A percentile compares a stretch with the other conserved stretches of the same genome.
Evolutionary conservation across 805 yeast species (phyloP).

Genomic region (Candida tibetensis): DNA sequence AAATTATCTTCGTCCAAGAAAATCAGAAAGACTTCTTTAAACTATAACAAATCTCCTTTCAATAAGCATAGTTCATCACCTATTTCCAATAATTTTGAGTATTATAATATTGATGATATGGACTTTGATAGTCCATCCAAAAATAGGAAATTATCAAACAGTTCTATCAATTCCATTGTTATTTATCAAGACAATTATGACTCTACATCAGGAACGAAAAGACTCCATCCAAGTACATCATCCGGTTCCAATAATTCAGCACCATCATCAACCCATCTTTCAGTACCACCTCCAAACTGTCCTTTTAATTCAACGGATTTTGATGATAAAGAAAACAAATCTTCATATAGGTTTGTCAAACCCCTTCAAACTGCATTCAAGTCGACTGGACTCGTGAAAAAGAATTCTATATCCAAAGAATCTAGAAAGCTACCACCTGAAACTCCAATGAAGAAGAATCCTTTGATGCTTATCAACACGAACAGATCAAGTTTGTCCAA

Average conservation of each 20-base stretch:
- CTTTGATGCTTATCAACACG: slow-evolving; percentile 33
- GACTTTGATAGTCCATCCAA: slow-evolving; percentile 31
- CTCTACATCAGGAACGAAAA: slow-evolving; percentile 3
- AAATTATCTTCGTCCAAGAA: slow-evolving; percentile 8
- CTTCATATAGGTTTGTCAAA: slow-evolving; percentile 63
- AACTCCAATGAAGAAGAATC: slow-evolving; percentile 43
- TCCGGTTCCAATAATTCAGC: slow-evolving; percentile 20
- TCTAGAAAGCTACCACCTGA: slow-evolving; percentile 39
- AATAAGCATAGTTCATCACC: slow-evolving; percentile 12
- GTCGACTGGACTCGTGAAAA: slow-evolving; percentile 68
- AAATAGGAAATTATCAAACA: slow-evolving; percentile 22
- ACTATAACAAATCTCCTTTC: slow-evolving; percentile 13
- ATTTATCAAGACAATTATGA: slow-evolving; percentile 23
- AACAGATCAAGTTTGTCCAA: slow-evolving; percentile 17
- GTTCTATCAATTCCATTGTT: slow-evolving; percentile 18
- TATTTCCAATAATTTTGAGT: slow-evolving; percentile 16
- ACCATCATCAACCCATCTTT: slow-evolving; percentile 38
- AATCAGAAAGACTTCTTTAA: slow-evolving; percentile 13
- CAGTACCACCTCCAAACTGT: slow-evolving; percentile 1
- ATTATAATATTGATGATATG: slow-evolving; percentile 27
- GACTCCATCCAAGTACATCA: background rate
- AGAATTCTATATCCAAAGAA: slow-evolving; percentile 26
- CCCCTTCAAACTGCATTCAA: slow-evolving; percentile 84
- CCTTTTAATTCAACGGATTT: slow-evolving; percentile 4
- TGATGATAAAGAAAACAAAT: slow-evolving; percentile 39